phyloP scores from a whole-genome alignment of 2,329 filamentous ascomycete genomes.

The Fusarium ambrosium region DNA sequence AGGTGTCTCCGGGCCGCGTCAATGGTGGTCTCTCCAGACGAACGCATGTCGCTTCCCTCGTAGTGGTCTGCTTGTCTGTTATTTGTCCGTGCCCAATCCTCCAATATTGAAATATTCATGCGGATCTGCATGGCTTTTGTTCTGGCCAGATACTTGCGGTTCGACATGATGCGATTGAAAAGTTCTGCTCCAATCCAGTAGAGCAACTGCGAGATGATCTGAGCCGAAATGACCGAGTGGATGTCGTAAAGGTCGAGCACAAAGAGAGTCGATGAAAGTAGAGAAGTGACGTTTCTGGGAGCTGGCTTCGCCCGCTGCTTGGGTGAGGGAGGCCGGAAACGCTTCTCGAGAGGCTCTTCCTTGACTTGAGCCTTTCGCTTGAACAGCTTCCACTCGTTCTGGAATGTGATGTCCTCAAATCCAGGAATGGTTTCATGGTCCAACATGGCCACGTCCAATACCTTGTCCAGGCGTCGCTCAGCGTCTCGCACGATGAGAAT shows the following conservation, averaged over 20 bases:
- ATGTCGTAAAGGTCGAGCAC: constrained; percentile 99
- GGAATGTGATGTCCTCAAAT: constrained; percentile 95
- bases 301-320: constrained; percentile 93
- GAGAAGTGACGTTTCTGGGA: constrained; percentile 93
- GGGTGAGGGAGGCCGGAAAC: constrained; percentile 91
- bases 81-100: constrained; percentile 95
- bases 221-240: constrained; percentile 93
- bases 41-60: constrained; percentile 88
- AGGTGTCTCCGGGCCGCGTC: constrained; percentile 88
- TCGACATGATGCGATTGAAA: constrained; percentile 98
- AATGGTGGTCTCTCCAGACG: constrained; percentile 87
- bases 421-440: constrained; percentile 98
- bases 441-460: constrained; percentile 91
- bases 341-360: constrained; percentile 89
- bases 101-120: constrained; percentile 95
- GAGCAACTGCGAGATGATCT: constrained; percentile 91
- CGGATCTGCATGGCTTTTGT: constrained; percentile 99
- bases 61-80: constrained; percentile 96
- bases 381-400: constrained; percentile 99
- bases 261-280: constrained; percentile 95
- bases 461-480: constrained; percentile 95
- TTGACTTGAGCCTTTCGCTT: constrained; percentile 92
- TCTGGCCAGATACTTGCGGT: constrained; percentile 90
- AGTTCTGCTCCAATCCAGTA: constrained; percentile 98
- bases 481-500: constrained; percentile 97